phyloP scores from a whole-genome alignment of 495 filamentous ascomycete species.

The Sordaria brevicollis region DNA sequence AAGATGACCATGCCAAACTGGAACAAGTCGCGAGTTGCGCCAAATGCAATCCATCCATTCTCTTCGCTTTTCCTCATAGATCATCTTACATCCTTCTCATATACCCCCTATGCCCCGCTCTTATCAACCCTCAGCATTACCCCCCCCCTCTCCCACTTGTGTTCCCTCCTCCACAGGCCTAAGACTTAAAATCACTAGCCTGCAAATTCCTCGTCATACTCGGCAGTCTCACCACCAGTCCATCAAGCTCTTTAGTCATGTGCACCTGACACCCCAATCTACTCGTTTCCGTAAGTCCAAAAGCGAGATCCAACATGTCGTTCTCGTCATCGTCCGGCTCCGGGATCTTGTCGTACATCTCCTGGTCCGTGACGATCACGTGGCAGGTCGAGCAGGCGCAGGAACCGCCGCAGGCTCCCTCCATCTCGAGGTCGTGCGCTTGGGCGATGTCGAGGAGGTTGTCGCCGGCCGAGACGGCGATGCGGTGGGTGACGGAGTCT shows the following conservation, averaged over 20 bases:
- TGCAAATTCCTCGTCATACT: conserved; percentile 94
- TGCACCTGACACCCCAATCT: conserved; percentile 89
- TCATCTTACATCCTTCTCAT: too few species aligned
- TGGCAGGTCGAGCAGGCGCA: conserved; percentile 98
- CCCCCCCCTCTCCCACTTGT: neutral
- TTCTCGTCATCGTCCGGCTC: conserved; percentile 97
- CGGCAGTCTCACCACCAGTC: conserved; percentile 72
- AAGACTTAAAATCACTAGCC: conserved; percentile 71
- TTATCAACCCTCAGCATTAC: too few species aligned
- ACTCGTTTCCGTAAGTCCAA: conserved; percentile 91
- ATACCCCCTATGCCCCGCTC: too few species aligned
- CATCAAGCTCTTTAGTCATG: conserved; percentile 85
- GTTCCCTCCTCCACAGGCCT: neutral
- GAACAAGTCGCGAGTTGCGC: too few species aligned
- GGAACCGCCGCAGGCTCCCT: conserved; percentile 91
- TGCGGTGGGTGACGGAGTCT: conserved; percentile 61
- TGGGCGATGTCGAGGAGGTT: conserved; percentile 94
- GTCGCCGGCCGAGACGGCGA: conserved; percentile 75
- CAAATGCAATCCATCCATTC: too few species aligned
- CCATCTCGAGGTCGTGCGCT: conserved; percentile 93
- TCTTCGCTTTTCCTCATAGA: too few species aligned
- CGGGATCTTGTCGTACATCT: conserved; percentile 80
- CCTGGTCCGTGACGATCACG: conserved; percentile 77
- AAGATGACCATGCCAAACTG: too few species aligned
- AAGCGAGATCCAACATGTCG: conserved; percentile 96